Evolutionary conservation across 495 filamentous ascomycete genomes (phyloP), one percentile per base, ranked within the genome.

Genomic region (Xanthoparmelia taractica): DNA sequence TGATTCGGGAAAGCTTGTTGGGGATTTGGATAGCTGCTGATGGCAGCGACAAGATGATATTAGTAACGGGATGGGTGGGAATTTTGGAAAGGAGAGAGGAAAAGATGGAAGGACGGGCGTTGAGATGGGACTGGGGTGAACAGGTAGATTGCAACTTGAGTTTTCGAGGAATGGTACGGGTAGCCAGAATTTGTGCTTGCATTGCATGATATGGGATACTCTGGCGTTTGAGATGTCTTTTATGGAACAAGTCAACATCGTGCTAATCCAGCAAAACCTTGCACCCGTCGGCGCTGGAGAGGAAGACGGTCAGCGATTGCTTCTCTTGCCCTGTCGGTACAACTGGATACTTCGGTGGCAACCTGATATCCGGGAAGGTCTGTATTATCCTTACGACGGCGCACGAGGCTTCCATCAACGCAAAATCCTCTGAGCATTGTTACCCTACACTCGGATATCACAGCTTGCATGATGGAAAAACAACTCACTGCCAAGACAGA

Each of bases 381-480:
- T 83, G 80, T 29, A 83, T 59, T 17, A 83, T 67, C 8, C 79
- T 64, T 23, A 79, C 69, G 27, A 79, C 64, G n/a, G 72, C 70
- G 65, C 78, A 82, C 13, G 74, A 74, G 11, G 77, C 75, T 63
- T 82, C 77, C 41, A 73, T 79, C 41, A 82, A 69, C 12, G 80
- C 80, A 60, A 80, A 78, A 63, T 82, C 74, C 67, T 77, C 76
- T 81, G 59, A 34, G 29, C 65, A 25, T 36, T 47, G n/a, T n/a
- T n/a, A n/a, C n/a, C 10, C 29, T n/a, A 36, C 17, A 45, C 29
- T 36, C 31, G 31, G 23, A 11, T 2, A 15, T n/a, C 33, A 18
- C 33, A 18, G 2, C 11, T 4, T 18, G 41, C 8, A 2, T 20
- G 25, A 18, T 18, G 25, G 13, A 20, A 11, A 25, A 13, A 13